Percentiles rank a stretch among this genome's conserved stretches.
Conservation (phyloP, 2,329 filamentous ascomycete species). For the Xylariales sp. region DNA sequence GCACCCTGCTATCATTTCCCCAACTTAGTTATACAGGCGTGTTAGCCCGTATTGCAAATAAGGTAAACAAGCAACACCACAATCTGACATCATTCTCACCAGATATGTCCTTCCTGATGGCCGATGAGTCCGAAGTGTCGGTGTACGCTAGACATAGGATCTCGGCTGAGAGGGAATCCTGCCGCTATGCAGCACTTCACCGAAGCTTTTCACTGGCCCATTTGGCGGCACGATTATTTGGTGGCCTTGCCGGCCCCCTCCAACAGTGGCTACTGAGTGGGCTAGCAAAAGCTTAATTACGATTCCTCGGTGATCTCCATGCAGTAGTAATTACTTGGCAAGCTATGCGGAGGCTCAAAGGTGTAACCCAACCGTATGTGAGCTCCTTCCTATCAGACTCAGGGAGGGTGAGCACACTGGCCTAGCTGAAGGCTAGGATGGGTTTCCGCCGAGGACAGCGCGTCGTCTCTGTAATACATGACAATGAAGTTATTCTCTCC, state of each 20-base stretch:
- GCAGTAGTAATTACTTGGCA: background rate
- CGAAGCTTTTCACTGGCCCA: constrained; percentile 13
- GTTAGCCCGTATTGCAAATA: background rate
- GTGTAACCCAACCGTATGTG: background rate
- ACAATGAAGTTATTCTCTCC: background rate
- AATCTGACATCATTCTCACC: constrained; percentile 9
- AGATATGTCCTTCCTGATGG: constrained; percentile 4
- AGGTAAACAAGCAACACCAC: background rate
- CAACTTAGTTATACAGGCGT: background rate
- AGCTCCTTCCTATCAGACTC: background rate
- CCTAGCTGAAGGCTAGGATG: background rate
- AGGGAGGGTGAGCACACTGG: too few species aligned
- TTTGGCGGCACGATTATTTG: background rate
- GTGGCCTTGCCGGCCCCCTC: background rate
- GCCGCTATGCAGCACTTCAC: background rate
- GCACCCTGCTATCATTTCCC: constrained; percentile 9
- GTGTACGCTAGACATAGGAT: background rate
- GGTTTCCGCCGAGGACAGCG: background rate
- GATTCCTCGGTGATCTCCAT: too few species aligned
- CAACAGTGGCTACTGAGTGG: background rate
- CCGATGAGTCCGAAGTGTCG: background rate
- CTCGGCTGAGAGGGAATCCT: too few species aligned
- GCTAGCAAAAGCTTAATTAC: constrained; percentile 21
- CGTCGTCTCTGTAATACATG: too few species aligned
- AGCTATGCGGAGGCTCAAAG: background rate